Conservation (phyloP, 768 basidiomycete species). For the Botryobasidium botryosum region DNA sequence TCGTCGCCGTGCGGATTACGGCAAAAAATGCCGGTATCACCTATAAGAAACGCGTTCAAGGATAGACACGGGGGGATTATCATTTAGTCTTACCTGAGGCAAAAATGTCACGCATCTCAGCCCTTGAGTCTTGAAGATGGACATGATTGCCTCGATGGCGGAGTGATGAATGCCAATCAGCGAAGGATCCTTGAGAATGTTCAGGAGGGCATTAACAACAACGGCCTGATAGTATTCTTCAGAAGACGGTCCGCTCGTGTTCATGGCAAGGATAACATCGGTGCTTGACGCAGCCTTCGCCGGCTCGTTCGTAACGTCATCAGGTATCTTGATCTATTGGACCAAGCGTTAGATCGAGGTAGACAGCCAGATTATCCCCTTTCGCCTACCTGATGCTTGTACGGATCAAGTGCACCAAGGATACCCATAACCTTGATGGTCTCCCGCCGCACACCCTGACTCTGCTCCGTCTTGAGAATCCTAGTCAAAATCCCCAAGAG, state of each 20-base stretch:
- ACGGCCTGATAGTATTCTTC: slow-evolving; percentile 98
- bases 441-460: slow-evolving; percentile 56
- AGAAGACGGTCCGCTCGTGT: slow-evolving; percentile 32
- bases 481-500: slow-evolving; percentile 71
- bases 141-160: slow-evolving; percentile 95
- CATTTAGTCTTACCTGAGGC: slow-evolving; percentile 46
- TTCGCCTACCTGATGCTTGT: slow-evolving; percentile 63
- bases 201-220: slow-evolving; percentile 73
- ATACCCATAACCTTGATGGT: slow-evolving; percentile 92
- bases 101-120: slow-evolving; percentile 91
- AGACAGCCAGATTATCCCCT: slow-evolving; percentile 5
- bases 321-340: slow-evolving; percentile 24
- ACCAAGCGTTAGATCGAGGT: neutral
- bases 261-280: slow-evolving; percentile 25
- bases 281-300: slow-evolving; percentile 24
- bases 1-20: slow-evolving; percentile 67
- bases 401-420: slow-evolving; percentile 90
- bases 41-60: slow-evolving; percentile 9
- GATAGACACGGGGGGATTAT: neutral
- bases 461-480: slow-evolving; percentile 69
- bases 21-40: slow-evolving; percentile 90
- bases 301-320: slow-evolving; percentile 50
- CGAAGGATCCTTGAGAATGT: slow-evolving; percentile 77
- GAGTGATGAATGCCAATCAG: slow-evolving; percentile 76
- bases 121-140: slow-evolving; percentile 96